Conservation (phyloP, 2,329 filamentous ascomycete species). For the Colletotrichum sp. region DNA sequence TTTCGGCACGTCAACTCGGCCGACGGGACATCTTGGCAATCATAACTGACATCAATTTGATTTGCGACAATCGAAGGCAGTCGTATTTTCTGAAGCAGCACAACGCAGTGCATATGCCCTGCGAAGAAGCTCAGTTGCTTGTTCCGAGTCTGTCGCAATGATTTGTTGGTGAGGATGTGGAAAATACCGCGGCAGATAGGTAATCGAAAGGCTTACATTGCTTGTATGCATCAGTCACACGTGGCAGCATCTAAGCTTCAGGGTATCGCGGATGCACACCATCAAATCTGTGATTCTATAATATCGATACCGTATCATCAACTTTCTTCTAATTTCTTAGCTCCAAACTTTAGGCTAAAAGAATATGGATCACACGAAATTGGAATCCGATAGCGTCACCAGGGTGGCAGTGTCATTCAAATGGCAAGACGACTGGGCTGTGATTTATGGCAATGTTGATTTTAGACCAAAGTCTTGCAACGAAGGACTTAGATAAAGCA, state of each 20-base stretch:
- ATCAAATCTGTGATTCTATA: accelerated
- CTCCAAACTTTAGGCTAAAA: background rate
- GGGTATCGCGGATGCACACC: accelerated
- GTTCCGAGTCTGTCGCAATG: background rate
- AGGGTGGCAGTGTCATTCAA: accelerated
- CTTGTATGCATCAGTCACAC: background rate
- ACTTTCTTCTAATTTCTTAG: background rate
- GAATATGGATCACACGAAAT: background rate
- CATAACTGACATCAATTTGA: background rate
- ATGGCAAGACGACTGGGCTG: background rate
- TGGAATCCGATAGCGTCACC: background rate
- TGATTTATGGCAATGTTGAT: background rate
- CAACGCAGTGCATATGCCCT: background rate
- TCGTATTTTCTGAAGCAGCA: accelerated
- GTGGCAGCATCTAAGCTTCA: background rate
- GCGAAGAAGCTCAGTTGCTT: background rate
- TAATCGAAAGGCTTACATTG: background rate
- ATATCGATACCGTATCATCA: accelerated
- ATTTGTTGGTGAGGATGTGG: background rate
- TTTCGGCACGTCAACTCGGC: background rate
- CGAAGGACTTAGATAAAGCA: background rate
- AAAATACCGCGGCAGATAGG: background rate
- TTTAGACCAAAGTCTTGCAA: accelerated
- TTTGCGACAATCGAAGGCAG: background rate
- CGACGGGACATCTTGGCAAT: background rate